Conservation (phyloP, 768 basidiomycete genomes). For the Boletus huronensis region DNA sequence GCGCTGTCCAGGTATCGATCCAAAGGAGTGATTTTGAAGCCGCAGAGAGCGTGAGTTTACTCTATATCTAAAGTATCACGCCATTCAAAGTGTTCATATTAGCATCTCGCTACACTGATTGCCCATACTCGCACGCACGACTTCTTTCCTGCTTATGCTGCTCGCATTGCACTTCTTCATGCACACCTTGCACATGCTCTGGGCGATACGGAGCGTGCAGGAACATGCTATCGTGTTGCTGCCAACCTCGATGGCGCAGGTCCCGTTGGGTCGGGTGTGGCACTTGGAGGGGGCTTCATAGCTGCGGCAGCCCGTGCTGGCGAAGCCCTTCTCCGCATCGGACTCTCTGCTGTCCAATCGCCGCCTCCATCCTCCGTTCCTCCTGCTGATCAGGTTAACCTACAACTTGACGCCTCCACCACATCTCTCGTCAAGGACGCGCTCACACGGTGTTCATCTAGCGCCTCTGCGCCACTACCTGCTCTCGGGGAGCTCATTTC, state of each 20-base stretch:
- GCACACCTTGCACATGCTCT: conserved; percentile 73
- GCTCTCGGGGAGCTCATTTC: conserved; percentile 16
- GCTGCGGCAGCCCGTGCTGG: conserved; percentile 49
- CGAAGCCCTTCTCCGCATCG: conserved; percentile 49
- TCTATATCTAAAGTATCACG: neutral
- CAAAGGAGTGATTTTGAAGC: conserved; percentile 66
- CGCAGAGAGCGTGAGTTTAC: conserved; percentile 50
- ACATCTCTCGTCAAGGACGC: conserved; percentile 25
- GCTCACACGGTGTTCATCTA: conserved; percentile 22
- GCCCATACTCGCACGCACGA: conserved; percentile 57
- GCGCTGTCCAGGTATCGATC: conserved; percentile 48
- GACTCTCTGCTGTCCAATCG: conserved; percentile 28
- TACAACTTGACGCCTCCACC: conserved; percentile 18
- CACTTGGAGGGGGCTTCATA: conserved; percentile 37
- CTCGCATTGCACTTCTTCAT: conserved; percentile 63
- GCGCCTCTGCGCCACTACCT: conserved; percentile 19
- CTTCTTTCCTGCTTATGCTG: conserved; percentile 55
- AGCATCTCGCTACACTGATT: conserved; percentile 47
- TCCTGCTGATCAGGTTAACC: neutral
- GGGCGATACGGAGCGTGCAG: conserved; percentile 50
- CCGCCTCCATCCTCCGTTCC: neutral
- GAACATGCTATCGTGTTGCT: conserved; percentile 61
- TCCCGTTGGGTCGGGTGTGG: conserved; percentile 23
- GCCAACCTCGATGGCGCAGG: conserved; percentile 41
- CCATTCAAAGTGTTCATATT: neutral